Base-by-base conservation (phyloP, 345 rosid genomes). In the Combretum micranthum region DNA sequence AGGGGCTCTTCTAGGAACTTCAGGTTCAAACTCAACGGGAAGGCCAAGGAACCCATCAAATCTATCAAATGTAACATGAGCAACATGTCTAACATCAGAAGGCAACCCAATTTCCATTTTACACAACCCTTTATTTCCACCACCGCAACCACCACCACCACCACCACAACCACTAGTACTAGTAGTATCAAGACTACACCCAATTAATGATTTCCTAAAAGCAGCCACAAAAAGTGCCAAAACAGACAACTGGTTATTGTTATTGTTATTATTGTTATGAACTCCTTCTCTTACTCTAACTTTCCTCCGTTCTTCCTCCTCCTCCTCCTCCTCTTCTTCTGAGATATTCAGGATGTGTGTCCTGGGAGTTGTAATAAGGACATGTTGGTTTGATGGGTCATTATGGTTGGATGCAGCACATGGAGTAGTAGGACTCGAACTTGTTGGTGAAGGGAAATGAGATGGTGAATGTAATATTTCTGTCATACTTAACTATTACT, bases 51-150 rank as follows among this genome's bases (percentile, higher is more conserved):
- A 94, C 44, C 99, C 99, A 75, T 90, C 79, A 61, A 94, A 94
- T 70, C 99, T 81, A 74, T 94, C 99, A 62, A 94, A 94, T n/a
- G 97, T 94, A 25, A 94, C 99, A 77, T 94, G 99, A 43, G 97
- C 93, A 23, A 94, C 93, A 69, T 94, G 99, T 52, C 95, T 80
- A 57, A 94, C 99, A 67, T 94, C 74, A 2, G 97, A 85, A 7
- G 99, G 99, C 65, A 81, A 70, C 45, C 97, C 97, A 78, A 94
- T 94, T 79, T 94, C 97, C 97, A 94, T 94, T 8, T 82, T 58
- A 47, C 79, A 84, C 61, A 87, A 73, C 71, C 77, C 90, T 67
- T 77, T 76, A 44, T 47, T 17, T 15, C 59, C 60, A 13, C 63
- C 53, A 45, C 80, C 76, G 67, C 67, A n/a, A n/a, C n/a, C 79